These are phyloP conservation scores for Gossypium trilobum DNA, from an alignment of 441 rosid species.

Conservation along the genomic window DNA sequence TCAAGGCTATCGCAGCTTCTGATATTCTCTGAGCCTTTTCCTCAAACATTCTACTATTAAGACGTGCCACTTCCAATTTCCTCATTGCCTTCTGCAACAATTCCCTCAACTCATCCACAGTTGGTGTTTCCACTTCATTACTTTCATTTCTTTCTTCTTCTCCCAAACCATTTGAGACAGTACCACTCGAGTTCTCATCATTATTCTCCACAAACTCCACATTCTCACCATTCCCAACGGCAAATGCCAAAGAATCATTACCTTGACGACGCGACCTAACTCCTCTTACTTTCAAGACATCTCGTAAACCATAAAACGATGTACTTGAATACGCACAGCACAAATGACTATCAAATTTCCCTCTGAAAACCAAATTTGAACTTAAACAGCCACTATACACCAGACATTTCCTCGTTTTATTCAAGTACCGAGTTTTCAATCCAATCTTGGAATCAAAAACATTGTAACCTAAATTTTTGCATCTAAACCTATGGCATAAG, in stretches of 20 bases:
- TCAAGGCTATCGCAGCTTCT: conserved; percentile 76
- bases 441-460: conserved; percentile 22
- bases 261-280: conserved; percentile 42
- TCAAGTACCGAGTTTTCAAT: conserved; percentile 22
- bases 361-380: conserved; percentile 25
- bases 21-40: conserved; percentile 84
- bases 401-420: conserved; percentile 25
- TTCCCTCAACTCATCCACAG: conserved; percentile 56
- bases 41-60: conserved; percentile 75
- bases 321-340: conserved; percentile 17
- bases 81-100: conserved; percentile 45
- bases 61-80: conserved; percentile 68
- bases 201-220: conserved; percentile 34
- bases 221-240: conserved; percentile 46
- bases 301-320: conserved; percentile 22
- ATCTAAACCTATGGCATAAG: conserved; percentile 30
- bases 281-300: conserved; percentile 26
- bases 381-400: conserved; percentile 21
- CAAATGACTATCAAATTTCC: conserved; percentile 20
- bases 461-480: conserved; percentile 29
- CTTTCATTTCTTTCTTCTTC: conserved; percentile 36
- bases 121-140: conserved; percentile 29
- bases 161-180: conserved; percentile 21
- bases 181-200: conserved; percentile 26
- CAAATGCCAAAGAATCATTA: conserved; percentile 51